phyloP scores from a whole-genome alignment of 352 stramenopile species.

The Globisporangium parvum region DNA sequence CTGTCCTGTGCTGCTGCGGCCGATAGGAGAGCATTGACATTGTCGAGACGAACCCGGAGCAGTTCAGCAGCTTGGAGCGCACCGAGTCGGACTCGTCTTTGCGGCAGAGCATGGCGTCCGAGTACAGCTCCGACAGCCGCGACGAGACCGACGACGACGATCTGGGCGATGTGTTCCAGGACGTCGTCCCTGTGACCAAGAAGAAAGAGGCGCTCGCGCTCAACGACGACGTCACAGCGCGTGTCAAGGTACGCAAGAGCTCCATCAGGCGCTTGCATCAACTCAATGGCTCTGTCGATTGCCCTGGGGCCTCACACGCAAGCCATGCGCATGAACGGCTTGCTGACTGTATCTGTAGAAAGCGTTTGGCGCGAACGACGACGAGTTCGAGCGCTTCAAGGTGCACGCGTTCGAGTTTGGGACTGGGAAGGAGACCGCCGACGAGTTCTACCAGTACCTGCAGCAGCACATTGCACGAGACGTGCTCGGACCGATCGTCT shows the following conservation, averaged over 20 bases:
- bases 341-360: background rate
- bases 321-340: background rate
- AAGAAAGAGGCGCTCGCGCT: conserved; percentile 67
- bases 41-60: conserved; percentile 30
- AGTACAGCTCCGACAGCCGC: conserved; percentile 47
- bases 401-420: conserved; percentile 69
- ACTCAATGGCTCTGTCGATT: background rate
- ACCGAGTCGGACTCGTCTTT: conserved; percentile 39
- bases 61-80: conserved; percentile 30
- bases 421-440: conserved; percentile 52
- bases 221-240: conserved; percentile 72
- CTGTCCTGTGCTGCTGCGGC: background rate
- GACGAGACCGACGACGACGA: conserved; percentile 49
- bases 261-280: background rate
- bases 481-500: conserved; percentile 58
- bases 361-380: conserved; percentile 41
- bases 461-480: conserved; percentile 40
- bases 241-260: conserved; percentile 34
- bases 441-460: conserved; percentile 68
- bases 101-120: conserved; percentile 23
- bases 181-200: conserved; percentile 71
- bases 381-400: conserved; percentile 78
- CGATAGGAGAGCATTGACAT: conserved; percentile 45
- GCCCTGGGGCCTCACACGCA: background rate
- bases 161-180: conserved; percentile 40